phyloP scores from a whole-genome alignment of 129 eudicot genomes.

The Centaurea solstitialis region DNA sequence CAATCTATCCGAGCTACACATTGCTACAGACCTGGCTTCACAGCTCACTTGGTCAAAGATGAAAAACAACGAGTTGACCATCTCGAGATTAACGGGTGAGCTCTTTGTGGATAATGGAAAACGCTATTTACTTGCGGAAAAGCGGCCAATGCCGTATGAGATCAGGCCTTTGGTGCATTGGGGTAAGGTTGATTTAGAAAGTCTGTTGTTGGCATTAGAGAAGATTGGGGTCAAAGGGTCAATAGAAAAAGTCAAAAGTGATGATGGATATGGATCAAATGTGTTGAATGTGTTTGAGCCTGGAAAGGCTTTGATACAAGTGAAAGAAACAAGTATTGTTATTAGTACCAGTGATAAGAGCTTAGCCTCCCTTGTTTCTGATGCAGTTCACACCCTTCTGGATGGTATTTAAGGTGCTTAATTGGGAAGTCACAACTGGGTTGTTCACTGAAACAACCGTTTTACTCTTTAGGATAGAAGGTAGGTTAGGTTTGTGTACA shows the following conservation, averaged over 20 bases:
- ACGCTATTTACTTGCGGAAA: constrained; percentile 37
- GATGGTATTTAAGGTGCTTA: constrained; percentile 22
- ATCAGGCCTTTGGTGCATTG: constrained; percentile 38
- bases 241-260: constrained; percentile 33
- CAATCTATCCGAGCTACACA: constrained; percentile 42
- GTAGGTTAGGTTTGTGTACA: not conserved
- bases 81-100: constrained; percentile 68
- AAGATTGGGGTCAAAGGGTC: constrained; percentile 51
- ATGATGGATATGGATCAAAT: constrained; percentile 32
- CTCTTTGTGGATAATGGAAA: constrained; percentile 55
- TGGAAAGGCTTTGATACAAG: constrained; percentile 43
- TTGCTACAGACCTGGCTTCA: constrained; percentile 51
- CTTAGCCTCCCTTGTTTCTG: constrained; percentile 41
- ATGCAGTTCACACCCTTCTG: constrained; percentile 43
- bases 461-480: not conserved
- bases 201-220: constrained; percentile 37
- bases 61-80: constrained; percentile 27
- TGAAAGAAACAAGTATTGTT: constrained; percentile 41
- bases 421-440: not conserved
- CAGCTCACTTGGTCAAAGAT: constrained; percentile 44
- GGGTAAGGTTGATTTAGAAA: constrained; percentile 51
- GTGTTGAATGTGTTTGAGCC: constrained; percentile 53
- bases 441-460: not conserved
- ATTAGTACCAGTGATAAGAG: constrained; percentile 56
- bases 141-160: constrained; percentile 7